Base-by-base conservation (phyloP, 768 basidiomycete genomes). In the Boletales sp. region DNA sequence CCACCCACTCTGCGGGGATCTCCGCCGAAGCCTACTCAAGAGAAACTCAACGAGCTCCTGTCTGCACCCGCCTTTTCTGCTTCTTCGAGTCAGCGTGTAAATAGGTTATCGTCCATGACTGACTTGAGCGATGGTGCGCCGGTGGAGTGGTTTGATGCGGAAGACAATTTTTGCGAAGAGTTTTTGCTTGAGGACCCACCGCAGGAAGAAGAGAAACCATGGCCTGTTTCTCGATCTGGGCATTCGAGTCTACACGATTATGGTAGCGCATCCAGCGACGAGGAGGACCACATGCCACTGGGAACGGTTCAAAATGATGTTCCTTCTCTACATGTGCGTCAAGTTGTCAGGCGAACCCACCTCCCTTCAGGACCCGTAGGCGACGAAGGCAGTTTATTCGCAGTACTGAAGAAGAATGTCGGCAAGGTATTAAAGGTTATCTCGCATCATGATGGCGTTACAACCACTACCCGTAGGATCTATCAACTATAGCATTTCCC, bases 361-460 rank as follows among this genome's bases (percentile, higher is more conserved):
- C 70, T 90, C 42, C 87, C 88, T 15, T 77, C 79, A 17, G 74
- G 75, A 7, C 74, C 80, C 14, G 72, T 79, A 19, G 81, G 78
- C 4, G 90, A 92, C 46, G 88, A 93, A 69, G 87, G 88, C 10
- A 90, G 89, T 61, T 69, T 93, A 32, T 90, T 92, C 59, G 71
- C 85, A 1, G 82, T 93, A 30, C 69, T 94, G 40, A 90, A 90
- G 72, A 92, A 90, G 71, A 93, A 90, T 59, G 84, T 93, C 41
- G 90, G 90, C 45, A 92, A 91, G 75, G 90, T 89, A 45, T 17
- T 48, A 30, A 12, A 48, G 47, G 18, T 21, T 45, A 32, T 29
- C 45, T 47, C 24, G 32, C 12, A 19, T 49, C 6, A 19, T 40
- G 37, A 40, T 41, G 12, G 19, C 18, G 15, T 38, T 31, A 5